These are phyloP conservation scores for Euphorbia lathyris DNA, from an alignment of 345 rosid genomes.

Conservation along the genomic window DNA sequence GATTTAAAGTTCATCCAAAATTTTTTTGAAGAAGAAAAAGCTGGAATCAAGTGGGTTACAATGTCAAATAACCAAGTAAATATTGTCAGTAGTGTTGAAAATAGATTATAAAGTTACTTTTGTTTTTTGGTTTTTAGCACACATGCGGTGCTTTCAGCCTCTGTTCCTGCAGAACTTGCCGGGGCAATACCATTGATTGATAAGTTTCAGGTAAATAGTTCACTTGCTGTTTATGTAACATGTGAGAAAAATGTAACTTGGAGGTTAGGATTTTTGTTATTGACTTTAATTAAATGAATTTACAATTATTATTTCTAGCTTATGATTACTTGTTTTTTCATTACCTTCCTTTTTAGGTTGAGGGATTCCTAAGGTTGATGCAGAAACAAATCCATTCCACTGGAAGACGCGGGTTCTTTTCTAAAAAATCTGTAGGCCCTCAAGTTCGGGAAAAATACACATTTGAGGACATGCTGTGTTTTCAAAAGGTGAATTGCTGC, in stretches of 20 bases:
- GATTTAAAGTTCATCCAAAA: too few species aligned
- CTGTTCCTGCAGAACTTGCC: constrained; percentile 87
- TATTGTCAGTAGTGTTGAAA: too few species aligned
- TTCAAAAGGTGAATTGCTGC: constrained; percentile 64
- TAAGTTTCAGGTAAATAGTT: constrained; percentile 66
- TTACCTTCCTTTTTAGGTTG: constrained; percentile 47
- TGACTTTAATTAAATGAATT: background rate
- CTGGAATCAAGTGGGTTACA: background rate
- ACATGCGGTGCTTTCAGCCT: constrained; percentile 47
- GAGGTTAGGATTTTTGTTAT: background rate
- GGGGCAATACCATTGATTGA: constrained; percentile 90
- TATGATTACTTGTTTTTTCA: constrained; percentile 3
- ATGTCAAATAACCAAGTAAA: too few species aligned
- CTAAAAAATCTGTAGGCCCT: constrained; percentile 65
- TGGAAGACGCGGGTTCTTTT: constrained; percentile 87
- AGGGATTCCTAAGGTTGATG: constrained; percentile 85
- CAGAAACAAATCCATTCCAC: constrained; percentile 91
- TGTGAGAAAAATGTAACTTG: constrained; percentile 1
- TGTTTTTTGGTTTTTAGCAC: constrained; percentile 37
- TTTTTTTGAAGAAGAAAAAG: background rate
- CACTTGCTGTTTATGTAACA: constrained; percentile 2
- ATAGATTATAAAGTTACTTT: background rate
- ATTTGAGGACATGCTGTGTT: constrained; percentile 94
- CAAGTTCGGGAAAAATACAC: constrained; percentile 80
- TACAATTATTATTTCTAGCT: background rate